Evolutionary conservation across 164 flowering plant genomes (phyloP).

Genomic region (Dillenia suffruticosa): DNA sequence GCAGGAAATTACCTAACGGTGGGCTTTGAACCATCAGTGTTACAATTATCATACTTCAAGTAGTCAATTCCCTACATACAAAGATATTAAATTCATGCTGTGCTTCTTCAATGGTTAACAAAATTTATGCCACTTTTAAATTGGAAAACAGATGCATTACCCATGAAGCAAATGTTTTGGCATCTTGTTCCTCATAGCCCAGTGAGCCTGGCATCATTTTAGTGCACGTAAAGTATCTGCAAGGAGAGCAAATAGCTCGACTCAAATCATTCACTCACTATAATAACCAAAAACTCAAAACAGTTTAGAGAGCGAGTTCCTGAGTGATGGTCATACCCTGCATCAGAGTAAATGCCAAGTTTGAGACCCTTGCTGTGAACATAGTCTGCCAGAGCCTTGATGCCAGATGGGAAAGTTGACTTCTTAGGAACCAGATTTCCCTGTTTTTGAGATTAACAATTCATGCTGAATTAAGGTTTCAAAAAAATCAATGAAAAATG

Average conservation of each 20-base stretch:
- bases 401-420: conserved; percentile 37
- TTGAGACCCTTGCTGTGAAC: conserved; percentile 38
- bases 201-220: conserved; percentile 42
- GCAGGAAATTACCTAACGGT: conserved; percentile 16
- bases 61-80: conserved; percentile 27
- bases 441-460: conserved; percentile 5
- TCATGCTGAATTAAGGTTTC: too few species aligned
- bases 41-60: conserved; percentile 32
- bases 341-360: conserved; percentile 38
- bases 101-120: too few species aligned
- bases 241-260: neutral
- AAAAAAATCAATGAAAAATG: too few species aligned
- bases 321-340: conserved; percentile 20
- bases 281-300: too few species aligned
- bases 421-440: conserved; percentile 26
- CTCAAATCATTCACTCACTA: too few species aligned
- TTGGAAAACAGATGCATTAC: conserved; percentile 9
- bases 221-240: conserved; percentile 28
- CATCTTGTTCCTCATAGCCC: conserved; percentile 38
- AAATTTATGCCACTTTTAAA: too few species aligned
- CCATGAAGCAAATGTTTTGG: conserved; percentile 38
- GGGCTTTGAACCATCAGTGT: conserved; percentile 22
- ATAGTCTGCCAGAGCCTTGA: conserved; percentile 38
- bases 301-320: too few species aligned
- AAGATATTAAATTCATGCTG: neutral